Conservation (phyloP, 352 stramenopile species). For the Globisporangium nagaii region DNA sequence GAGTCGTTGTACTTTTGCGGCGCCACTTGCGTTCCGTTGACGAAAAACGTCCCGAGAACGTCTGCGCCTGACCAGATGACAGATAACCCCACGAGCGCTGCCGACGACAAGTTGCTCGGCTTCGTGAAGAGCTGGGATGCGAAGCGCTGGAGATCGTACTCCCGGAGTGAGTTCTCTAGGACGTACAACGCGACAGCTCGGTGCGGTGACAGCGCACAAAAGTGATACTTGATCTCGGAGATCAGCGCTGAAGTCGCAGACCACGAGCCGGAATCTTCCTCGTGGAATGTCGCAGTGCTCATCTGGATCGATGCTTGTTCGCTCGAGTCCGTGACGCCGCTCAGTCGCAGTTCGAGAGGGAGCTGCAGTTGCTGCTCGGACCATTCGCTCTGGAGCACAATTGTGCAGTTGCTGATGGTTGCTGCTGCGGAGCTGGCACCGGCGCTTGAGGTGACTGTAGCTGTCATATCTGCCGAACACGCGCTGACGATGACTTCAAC, state of each 20-base stretch:
- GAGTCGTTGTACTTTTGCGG: conserved; percentile 9
- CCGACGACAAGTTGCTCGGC: background rate
- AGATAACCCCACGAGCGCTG: background rate
- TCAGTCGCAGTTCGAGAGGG: conserved; percentile 14
- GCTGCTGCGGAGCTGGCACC: background rate
- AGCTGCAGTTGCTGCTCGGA: background rate
- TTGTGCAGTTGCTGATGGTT: conserved; percentile 5
- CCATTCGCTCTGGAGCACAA: conserved; percentile 13
- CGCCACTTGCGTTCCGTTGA: background rate
- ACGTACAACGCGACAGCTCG: background rate
- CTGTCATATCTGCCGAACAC: conserved; percentile 5
- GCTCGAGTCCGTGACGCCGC: background rate
- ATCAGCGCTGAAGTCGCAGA: background rate
- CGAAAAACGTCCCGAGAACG: background rate
- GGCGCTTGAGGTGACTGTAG: background rate
- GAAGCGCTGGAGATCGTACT: background rate
- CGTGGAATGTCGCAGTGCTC: background rate
- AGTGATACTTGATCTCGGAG: conserved; percentile 5
- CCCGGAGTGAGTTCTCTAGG: background rate
- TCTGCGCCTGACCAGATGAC: conserved; percentile 5
- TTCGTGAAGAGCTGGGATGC: background rate
- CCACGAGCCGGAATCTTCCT: conserved; percentile 5
- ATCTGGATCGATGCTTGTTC: conserved; percentile 5
- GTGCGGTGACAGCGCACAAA: conserved; percentile 9
- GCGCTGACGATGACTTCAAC: conserved; percentile 3